Base-by-base conservation (phyloP, 257 asterid species). In the Buddleja alternifolia region DNA sequence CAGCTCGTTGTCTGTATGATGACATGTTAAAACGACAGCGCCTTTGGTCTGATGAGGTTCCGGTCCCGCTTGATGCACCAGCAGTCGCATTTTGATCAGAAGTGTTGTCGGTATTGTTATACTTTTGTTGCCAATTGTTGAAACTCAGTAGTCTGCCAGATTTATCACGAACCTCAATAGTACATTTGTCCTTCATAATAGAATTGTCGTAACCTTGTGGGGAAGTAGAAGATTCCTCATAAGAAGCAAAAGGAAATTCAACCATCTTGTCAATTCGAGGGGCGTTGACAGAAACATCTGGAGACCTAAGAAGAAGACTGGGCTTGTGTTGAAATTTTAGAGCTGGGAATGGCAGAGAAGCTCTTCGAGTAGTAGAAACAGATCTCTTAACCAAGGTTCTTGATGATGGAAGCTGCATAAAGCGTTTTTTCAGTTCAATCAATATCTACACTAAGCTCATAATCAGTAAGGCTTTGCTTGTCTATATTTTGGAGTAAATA, bases 41-140 rank as follows among this genome's bases (percentile, higher is more conserved):
- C 54, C 90, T 76, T 63, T 79, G 78, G 77, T 85, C 96, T 50
- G 96, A 88, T 48, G 97, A 90, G 51, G 95, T 85, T 63, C 82
- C 81, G 51, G 95, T 85, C 63, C 82, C 81, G 85, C 97, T 90
- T 39, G 97, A 88, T 51, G 95, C 89, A 32, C 97, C 96, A 72
- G 88, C 97, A 23, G 97, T 91, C 34, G 96, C 96, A 73, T 88
- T 91, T 75, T 86, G 97, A 63, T 88, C 92, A 36, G 96, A 91
- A 77, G 61, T 77, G 36, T 29, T 5, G 34, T 29, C 34, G 34
- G n/a, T n/a, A n/a, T 29, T 29, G 34, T 29, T 29, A 5, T 5
- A 29, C 34, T 29, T 29, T 29, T 29, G 34, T 82, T 82, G 83
- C 95, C 89, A 85, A 60, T 77, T 77, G 29, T 77, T 65, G 70